Evolutionary conservation across 805 yeast species (phyloP), one percentile per base, ranked within the genome.

Genomic region (Hanseniaspora nectarophila): DNA sequence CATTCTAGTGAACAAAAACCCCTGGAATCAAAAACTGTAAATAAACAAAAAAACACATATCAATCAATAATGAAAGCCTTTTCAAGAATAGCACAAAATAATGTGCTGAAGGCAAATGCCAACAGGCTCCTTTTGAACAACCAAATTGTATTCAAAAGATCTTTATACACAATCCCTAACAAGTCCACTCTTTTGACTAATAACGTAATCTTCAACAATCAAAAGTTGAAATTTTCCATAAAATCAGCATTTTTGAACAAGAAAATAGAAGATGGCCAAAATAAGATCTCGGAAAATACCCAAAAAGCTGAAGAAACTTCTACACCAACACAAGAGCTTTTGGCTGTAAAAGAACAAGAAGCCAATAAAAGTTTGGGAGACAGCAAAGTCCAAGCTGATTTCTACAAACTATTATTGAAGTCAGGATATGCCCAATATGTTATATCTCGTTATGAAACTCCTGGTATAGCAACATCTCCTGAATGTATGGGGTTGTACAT

Each of bases 351-450:
- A 62, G 99, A 92, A 66, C 87, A 83, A 63, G 71, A 74, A n/a
- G 99, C 99, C 39, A 92, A 92, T 67, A 70, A 75, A 55, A 81
- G 84, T 53, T 67, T 85, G 43, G 67, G 72, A 45, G 82, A 85
- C 65, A 76, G 97, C 1, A 68, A 63, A 4, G 71, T 77, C 5
- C 99, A 92, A 68, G 89, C 94, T 1, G 81, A 78, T 53, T 90
- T 92, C 61, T 92, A 92, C 70, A 75, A 76, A 56, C 73, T 79
- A 13, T 71, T 92, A 45, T 66, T 92, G 57, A 77, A 77, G 54
- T 76, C 90, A 52, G 85, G 85, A 67, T 92, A 87, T 63, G 97
- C 98, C n/a, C 95, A 88, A 60, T 82, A 90, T 51, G 95, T 92
- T 6, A 87, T 90, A n/a, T 82, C 92, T 54, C 76, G 99, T 55